Conservation (phyloP, 1,284 basidiomycete species). For the Heliocybe sulcata region DNA sequence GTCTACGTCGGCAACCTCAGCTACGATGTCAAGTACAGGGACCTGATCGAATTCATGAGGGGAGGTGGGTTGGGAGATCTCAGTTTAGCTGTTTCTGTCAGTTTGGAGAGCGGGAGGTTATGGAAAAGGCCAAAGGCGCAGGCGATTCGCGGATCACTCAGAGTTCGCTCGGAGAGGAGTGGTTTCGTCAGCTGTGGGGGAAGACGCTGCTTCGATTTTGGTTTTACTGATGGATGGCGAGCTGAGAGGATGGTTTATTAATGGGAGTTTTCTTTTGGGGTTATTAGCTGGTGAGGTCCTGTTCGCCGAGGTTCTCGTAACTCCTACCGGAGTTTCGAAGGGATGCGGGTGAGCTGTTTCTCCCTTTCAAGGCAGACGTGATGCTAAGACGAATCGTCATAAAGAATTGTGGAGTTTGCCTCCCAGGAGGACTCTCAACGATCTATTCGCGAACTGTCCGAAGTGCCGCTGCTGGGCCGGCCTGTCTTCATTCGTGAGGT, state of each 20-base stretch:
- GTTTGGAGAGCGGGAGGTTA: background rate
- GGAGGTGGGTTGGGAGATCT: conserved; percentile 92
- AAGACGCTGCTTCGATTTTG: conserved; percentile 30
- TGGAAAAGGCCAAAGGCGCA: conserved; percentile 1
- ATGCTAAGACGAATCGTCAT: conserved; percentile 1
- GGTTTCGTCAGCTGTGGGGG: conserved; percentile 6
- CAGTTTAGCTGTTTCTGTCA: conserved; percentile 35
- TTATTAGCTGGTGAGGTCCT: conserved; percentile 94
- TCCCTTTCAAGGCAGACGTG: background rate
- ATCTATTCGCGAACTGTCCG: conserved; percentile 82
- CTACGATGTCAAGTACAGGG: conserved; percentile 96
- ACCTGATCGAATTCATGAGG: conserved; percentile 97
- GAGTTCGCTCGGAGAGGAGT: conserved; percentile 8
- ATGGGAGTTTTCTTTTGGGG: conserved; percentile 79
- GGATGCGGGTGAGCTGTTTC: conserved; percentile 86
- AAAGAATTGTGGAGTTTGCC: conserved; percentile 90
- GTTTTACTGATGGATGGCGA: conserved; percentile 54
- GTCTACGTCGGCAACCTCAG: conserved; percentile 98
- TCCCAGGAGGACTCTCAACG: conserved; percentile 80
- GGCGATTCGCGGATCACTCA: conserved; percentile 2
- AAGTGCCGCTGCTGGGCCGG: conserved; percentile 83
- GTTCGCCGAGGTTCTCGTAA: conserved; percentile 97
- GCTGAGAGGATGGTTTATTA: conserved; percentile 72
- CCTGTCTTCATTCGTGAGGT: conserved; percentile 97
- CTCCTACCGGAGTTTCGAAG: conserved; percentile 94